Base-by-base conservation (phyloP, 2,329 filamentous ascomycete species). In the Huntiella abstrusa region DNA sequence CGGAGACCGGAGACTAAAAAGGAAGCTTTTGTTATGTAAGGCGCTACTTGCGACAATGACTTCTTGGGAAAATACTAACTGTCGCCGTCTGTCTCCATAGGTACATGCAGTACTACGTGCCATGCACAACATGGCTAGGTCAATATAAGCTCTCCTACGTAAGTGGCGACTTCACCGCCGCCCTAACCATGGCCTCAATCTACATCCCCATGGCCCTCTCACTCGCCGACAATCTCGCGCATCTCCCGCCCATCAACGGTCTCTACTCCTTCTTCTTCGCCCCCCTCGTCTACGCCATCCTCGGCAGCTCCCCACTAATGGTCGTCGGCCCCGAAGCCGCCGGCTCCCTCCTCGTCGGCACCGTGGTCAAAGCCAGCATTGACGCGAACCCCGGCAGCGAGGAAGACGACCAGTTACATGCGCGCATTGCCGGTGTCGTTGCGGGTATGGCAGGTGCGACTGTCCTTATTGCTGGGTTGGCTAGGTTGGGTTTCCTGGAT, bases 171-270 rank as follows among this genome's bases (percentile, higher is more conserved):
- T 64, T 96, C 13, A 68, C 93, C 11, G 81, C 88, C 6, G 87
- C 88, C 42, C 60, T 96, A 52, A 96, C 91, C n/a, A 80, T 98
- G 66, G 84, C 88, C n/a, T 94, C 87, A 19, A 91, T 98, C 65
- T 98, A 98, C 60, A 81, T 98, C 34, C 91, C 91, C 44, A 95
- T 98, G 87, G 82, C 86, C 0, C 72, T 98, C 11, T 96, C 91
- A 0, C 80, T 92, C 52, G 86, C 91, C 47, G 77, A 84, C 36
- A 96, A 96, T 57, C 76, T 98, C 37, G 86, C 82, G 4, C 91
- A 96, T 58, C 77, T 95, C 1, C 86, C 88, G 6, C 82, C 91
- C 0, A 87, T 96, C 55, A 88, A 94, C 57, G 91, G 91, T 1
- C 70, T 98, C 3, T 98, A 96, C 63, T 76, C 83, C 12, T 96